These are phyloP conservation scores for Gossypium trilobum DNA, from an alignment of 441 rosid genomes.

Conservation along the genomic window DNA sequence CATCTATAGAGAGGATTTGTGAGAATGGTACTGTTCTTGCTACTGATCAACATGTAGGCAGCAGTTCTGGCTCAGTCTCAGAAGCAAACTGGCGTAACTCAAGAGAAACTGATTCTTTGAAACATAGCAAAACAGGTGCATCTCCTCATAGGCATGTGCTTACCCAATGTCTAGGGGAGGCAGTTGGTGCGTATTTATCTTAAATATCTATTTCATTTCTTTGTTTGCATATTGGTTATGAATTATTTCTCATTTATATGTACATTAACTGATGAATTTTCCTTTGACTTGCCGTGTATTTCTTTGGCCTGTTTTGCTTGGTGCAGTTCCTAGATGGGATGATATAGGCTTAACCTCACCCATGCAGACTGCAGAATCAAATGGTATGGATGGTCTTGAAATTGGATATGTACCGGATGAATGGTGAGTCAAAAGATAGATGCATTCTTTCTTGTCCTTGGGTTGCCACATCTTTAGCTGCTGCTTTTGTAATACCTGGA, in stretches of 20 bases:
- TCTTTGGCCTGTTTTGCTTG: constrained; percentile 15
- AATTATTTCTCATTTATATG: neutral
- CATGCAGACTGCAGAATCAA: constrained; percentile 25
- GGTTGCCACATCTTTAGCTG: neutral
- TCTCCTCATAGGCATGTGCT: constrained; percentile 31
- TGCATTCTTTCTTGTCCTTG: neutral
- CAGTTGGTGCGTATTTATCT: constrained; percentile 44
- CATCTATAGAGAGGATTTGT: constrained; percentile 30
- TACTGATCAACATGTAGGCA: constrained; percentile 24
- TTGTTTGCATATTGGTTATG: neutral
- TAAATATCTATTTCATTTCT: neutral
- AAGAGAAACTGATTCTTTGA: constrained; percentile 24
- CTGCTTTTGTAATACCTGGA: neutral
- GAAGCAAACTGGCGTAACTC: constrained; percentile 27
- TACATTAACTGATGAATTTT: neutral
- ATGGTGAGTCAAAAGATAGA: constrained; percentile 48
- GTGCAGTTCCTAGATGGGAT: constrained; percentile 76
- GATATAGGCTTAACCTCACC: constrained; percentile 33
- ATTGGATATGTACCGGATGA: constrained; percentile 74
- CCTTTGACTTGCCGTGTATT: constrained; percentile 3
- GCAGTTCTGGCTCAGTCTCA: constrained; percentile 17
- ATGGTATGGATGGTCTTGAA: constrained; percentile 19
- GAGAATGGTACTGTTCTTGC: constrained; percentile 42
- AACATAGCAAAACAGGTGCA: constrained; percentile 23
- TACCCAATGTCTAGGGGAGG: constrained; percentile 43